Percentiles rank a stretch among this genome's conserved stretches.
Conservation (phyloP, 352 stramenopile species). For the Peronospora destructor region DNA sequence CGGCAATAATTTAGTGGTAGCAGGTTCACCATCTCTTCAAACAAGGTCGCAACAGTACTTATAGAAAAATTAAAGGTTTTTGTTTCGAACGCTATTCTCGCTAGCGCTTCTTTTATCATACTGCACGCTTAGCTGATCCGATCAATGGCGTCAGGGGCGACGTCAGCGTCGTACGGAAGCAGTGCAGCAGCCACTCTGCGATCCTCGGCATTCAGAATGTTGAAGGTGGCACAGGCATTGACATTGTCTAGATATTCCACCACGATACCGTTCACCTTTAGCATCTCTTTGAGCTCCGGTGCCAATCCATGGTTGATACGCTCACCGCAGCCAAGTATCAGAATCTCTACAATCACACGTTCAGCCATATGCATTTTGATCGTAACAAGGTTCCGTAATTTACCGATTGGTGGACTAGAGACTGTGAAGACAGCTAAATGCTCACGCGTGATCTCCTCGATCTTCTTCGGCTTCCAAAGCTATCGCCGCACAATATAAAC, state of each 20-base stretch:
- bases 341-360: slow-evolving; percentile 42
- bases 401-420: slow-evolving; percentile 66
- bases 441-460: slow-evolving; percentile 78
- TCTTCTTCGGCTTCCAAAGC: slow-evolving; percentile 71
- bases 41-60: not conserved
- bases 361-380: slow-evolving; percentile 3
- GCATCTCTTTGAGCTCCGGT: slow-evolving; percentile 57
- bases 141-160: slow-evolving; percentile 6
- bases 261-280: slow-evolving; percentile 80
- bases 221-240: slow-evolving; percentile 86
- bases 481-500: slow-evolving; percentile 13
- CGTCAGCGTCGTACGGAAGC: slow-evolving; percentile 55
- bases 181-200: slow-evolving; percentile 74
- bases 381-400: not conserved
- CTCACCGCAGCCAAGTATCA: slow-evolving; percentile 70
- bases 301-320: slow-evolving; percentile 55
- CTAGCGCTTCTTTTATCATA: not conserved
- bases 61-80: not conserved
- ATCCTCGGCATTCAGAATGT: slow-evolving; percentile 88
- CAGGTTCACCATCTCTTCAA: not conserved
- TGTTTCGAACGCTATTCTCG: slow-evolving; percentile 5
- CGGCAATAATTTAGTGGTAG: slow-evolving; percentile 18
- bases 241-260: slow-evolving; percentile 81
- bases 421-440: slow-evolving; percentile 71
- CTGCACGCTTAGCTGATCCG: slow-evolving; percentile 7